Percentiles rank a stretch among this genome's conserved stretches.
phyloP scores from a whole-genome alignment of 768 basidiomycete species.

The Termitomyces sp. region DNA sequence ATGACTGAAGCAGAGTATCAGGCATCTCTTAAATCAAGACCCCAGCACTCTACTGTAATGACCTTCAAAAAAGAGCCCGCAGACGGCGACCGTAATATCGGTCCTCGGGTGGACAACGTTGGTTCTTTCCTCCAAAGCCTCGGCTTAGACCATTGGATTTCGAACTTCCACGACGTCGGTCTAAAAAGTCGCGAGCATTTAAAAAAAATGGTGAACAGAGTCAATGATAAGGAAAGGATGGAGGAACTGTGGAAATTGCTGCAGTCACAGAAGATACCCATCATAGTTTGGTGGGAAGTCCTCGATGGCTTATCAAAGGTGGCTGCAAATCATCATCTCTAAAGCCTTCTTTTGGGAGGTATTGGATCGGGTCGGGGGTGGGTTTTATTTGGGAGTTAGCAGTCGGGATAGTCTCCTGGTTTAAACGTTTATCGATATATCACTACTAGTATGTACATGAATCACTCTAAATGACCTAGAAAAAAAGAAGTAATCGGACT shows the following conservation, averaged over 20 bases:
- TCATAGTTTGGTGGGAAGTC: slow-evolving; percentile 8
- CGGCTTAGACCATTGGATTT: not conserved
- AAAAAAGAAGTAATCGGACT: not conserved
- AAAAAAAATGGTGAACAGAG: not conserved
- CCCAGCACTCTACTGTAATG: not conserved
- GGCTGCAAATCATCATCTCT: not conserved
- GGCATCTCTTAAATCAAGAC: not conserved
- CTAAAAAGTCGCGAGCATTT: not conserved
- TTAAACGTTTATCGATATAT: not conserved
- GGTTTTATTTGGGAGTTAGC: not conserved
- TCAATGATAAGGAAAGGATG: slow-evolving; percentile 1
- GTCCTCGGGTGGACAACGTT: not conserved
- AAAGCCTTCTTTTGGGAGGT: not conserved
- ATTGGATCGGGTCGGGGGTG: too few species aligned
- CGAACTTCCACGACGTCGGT: not conserved
- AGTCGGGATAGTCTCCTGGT: not conserved
- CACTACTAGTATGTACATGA: too few species aligned
- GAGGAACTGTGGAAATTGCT: slow-evolving; percentile 5
- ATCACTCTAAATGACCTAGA: not conserved
- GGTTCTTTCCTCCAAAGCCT: not conserved
- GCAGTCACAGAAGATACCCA: slow-evolving; percentile 1
- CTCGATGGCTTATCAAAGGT: not conserved
- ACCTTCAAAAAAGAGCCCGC: not conserved
- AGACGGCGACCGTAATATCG: not conserved
- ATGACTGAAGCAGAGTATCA: not conserved